These are phyloP conservation scores for Pluteus cervinus DNA, from an alignment of 768 basidiomycete species.

Conservation along the genomic window DNA sequence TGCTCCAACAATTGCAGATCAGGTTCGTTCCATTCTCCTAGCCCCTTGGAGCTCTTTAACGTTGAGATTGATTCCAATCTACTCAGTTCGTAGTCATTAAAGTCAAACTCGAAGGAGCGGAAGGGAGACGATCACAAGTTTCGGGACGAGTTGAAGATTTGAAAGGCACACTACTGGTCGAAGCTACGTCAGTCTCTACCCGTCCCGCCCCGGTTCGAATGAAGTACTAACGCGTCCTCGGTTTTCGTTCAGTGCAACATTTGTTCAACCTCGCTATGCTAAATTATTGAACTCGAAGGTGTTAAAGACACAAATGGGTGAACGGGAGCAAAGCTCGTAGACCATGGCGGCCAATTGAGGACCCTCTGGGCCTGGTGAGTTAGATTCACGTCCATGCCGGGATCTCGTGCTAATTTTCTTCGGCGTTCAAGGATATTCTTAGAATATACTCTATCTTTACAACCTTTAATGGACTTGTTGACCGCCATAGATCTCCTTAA, in stretches of 20 bases:
- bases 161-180: slow-evolving; percentile 76
- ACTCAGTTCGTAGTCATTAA: slow-evolving; percentile 78
- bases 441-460: too few species aligned
- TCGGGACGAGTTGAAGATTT: slow-evolving; percentile 70
- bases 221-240: too few species aligned
- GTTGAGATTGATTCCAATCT: slow-evolving; percentile 3
- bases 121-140: slow-evolving; percentile 77
- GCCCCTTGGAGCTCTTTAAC: too few species aligned
- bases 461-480: too few species aligned
- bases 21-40: slow-evolving; percentile 35
- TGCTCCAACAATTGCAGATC: slow-evolving; percentile 86
- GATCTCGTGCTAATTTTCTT: too few species aligned
- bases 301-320: slow-evolving; percentile 63
- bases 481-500: too few species aligned
- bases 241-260: slow-evolving; percentile 67
- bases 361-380: too few species aligned
- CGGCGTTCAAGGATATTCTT: too few species aligned
- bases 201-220: neutral
- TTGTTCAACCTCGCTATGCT: slow-evolving; percentile 88
- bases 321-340: too few species aligned
- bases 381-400: too few species aligned
- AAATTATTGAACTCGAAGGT: slow-evolving; percentile 59
- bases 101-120: slow-evolving; percentile 54
- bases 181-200: slow-evolving; percentile 59
- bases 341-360: too few species aligned